Conservation (phyloP, 2,329 filamentous ascomycete genomes). For the Fusarium foetens region DNA sequence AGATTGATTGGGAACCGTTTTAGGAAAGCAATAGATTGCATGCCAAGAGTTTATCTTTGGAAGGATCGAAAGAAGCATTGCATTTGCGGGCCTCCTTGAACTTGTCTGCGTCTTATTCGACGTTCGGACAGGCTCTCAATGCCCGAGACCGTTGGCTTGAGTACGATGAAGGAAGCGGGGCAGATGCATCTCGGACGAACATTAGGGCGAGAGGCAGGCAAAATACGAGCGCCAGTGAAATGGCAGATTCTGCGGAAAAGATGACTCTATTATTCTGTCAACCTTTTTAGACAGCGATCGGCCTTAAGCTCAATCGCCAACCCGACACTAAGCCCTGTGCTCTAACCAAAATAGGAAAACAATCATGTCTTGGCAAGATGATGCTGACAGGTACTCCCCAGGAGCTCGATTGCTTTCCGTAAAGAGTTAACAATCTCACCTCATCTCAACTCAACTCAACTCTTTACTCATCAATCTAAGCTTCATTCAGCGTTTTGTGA, state of each 20-base stretch:
- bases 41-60: not conserved
- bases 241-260: too few species aligned
- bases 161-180: not conserved
- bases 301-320: not conserved
- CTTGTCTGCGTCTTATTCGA: not conserved
- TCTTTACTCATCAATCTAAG: not conserved
- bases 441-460: not conserved
- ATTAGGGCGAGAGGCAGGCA: not conserved
- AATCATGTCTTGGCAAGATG: slow-evolving; percentile 32
- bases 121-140: not conserved
- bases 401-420: slow-evolving; percentile 17
- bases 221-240: not conserved
- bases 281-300: rapidly evolving
- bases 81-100: not conserved
- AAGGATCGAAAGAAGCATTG: not conserved
- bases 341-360: slow-evolving; percentile 42
- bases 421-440: slow-evolving; percentile 24
- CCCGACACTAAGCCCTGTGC: not conserved
- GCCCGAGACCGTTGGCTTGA: not conserved
- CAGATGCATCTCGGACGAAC: not conserved
- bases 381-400: not conserved
- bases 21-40: not conserved
- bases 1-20: not conserved
- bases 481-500: rapidly evolving
- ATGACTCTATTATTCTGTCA: not conserved